Evolutionary conservation across 106 monocot genomes (phyloP).

Genomic region (Allium sativum): DNA sequence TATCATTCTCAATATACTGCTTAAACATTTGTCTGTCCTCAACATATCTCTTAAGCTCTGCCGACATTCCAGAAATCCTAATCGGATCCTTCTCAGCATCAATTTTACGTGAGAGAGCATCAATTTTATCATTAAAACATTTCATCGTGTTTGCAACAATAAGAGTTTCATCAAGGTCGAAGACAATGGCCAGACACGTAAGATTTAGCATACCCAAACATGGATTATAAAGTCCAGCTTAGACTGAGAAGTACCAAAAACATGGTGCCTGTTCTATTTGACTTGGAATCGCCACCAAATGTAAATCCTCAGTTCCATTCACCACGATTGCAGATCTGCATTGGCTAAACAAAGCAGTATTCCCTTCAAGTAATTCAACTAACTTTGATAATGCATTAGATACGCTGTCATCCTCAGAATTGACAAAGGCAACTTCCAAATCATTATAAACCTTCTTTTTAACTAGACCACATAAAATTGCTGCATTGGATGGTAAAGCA

Average conservation of each 20-base stretch:
- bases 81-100: slow-evolving; percentile 62
- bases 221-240: slow-evolving; percentile 54
- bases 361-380: too few species aligned
- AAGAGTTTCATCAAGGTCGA: slow-evolving; percentile 97
- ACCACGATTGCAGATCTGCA: slow-evolving; percentile 87
- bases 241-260: slow-evolving; percentile 74
- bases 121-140: slow-evolving; percentile 88
- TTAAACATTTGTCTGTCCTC: slow-evolving; percentile 87
- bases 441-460: too few species aligned
- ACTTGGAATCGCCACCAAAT: slow-evolving; percentile 82
- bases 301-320: slow-evolving; percentile 70
- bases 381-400: too few species aligned
- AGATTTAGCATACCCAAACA: slow-evolving; percentile 78
- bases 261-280: slow-evolving; percentile 37
- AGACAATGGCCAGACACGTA: slow-evolving; percentile 92
- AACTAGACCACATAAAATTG: too few species aligned
- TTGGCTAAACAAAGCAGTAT: too few species aligned
- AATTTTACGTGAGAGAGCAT: slow-evolving; percentile 69
- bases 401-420: too few species aligned
- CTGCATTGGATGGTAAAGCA: too few species aligned
- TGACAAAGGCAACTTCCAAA: too few species aligned
- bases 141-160: slow-evolving; percentile 92
- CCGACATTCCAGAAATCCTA: slow-evolving; percentile 50
- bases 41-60: slow-evolving; percentile 90
- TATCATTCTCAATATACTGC: slow-evolving; percentile 81